Conservation (phyloP, 2,329 filamentous ascomycete species). For the Lojkania enalia region DNA sequence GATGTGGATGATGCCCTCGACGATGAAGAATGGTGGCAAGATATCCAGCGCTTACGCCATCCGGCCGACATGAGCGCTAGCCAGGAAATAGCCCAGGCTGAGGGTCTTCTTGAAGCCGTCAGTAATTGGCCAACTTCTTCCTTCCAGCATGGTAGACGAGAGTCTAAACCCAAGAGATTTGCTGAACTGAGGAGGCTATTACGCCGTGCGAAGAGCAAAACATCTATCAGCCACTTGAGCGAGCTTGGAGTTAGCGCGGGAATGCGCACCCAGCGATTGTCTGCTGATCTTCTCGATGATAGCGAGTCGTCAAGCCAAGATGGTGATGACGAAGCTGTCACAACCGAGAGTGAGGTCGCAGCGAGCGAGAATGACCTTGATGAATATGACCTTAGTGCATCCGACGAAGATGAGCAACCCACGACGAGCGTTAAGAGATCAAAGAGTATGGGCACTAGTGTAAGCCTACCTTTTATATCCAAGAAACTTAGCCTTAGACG, state of each 20-base stretch:
- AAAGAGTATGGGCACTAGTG: conserved; percentile 23
- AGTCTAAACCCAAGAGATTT: conserved; percentile 52
- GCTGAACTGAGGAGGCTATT: conserved; percentile 65
- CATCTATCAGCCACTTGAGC: conserved; percentile 52
- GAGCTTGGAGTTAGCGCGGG: conserved; percentile 68
- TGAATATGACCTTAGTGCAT: conserved; percentile 42
- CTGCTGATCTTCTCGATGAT: conserved; percentile 61
- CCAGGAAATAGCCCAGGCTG: conserved; percentile 52
- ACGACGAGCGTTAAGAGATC: conserved; percentile 21
- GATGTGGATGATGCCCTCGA: conserved; percentile 68
- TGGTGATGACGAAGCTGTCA: conserved; percentile 34
- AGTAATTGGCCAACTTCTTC: conserved; percentile 58
- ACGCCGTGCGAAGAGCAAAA: conserved; percentile 59
- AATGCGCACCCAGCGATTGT: conserved; percentile 75
- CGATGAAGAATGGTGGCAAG: conserved; percentile 81
- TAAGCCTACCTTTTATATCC: conserved; percentile 30
- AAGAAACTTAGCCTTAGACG: conserved; percentile 33
- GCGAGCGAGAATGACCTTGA: conserved; percentile 37
- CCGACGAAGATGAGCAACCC: conserved; percentile 28
- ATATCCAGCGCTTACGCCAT: conserved; percentile 60
- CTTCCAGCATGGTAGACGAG: conserved; percentile 55
- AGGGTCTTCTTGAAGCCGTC: conserved; percentile 48
- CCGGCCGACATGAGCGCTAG: conserved; percentile 41
- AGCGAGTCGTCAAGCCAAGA: conserved; percentile 30
- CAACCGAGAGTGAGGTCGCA: conserved; percentile 34